phyloP scores from a whole-genome alignment of 768 basidiomycete genomes.

The Leucocoprinus birnbaumii region DNA sequence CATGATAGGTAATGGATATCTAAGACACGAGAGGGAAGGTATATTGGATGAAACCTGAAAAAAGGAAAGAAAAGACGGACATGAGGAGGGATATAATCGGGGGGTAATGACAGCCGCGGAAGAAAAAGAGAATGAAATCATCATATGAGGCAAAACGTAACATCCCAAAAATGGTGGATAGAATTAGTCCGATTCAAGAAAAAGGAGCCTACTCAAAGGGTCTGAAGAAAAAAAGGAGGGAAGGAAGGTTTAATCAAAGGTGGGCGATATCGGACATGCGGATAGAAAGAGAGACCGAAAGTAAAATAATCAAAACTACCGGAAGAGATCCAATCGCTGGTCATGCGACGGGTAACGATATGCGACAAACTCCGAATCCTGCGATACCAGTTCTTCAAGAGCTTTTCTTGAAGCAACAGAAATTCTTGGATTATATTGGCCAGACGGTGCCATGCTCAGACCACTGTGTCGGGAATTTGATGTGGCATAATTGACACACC shows the following conservation, averaged over 20 bases:
- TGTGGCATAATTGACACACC: slow-evolving; percentile 32
- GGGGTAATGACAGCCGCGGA: neutral
- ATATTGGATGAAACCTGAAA: neutral
- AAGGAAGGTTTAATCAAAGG: neutral
- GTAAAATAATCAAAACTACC: slow-evolving; percentile 16
- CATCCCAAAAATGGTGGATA: neutral
- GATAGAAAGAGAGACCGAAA: neutral
- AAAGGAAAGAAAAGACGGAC: neutral
- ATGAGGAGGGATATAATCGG: slow-evolving; percentile 1
- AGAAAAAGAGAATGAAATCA: neutral
- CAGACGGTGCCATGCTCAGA: slow-evolving; percentile 32
- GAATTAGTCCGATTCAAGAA: slow-evolving; percentile 6
- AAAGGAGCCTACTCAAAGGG: neutral
- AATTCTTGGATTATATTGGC: slow-evolving; percentile 41
- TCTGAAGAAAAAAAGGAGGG: neutral
- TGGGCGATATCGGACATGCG: neutral
- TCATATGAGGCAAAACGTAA: slow-evolving; percentile 1
- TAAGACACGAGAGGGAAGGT: neutral
- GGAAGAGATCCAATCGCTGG: slow-evolving; percentile 62
- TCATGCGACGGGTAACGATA: slow-evolving; percentile 84
- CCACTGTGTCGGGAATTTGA: slow-evolving; percentile 52
- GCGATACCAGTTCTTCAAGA: slow-evolving; percentile 78
- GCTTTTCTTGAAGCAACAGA: slow-evolving; percentile 68
- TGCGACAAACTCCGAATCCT: slow-evolving; percentile 81
- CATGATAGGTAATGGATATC: neutral